Conservation (phyloP, 352 stramenopile species). For the Pythium volutum region DNA sequence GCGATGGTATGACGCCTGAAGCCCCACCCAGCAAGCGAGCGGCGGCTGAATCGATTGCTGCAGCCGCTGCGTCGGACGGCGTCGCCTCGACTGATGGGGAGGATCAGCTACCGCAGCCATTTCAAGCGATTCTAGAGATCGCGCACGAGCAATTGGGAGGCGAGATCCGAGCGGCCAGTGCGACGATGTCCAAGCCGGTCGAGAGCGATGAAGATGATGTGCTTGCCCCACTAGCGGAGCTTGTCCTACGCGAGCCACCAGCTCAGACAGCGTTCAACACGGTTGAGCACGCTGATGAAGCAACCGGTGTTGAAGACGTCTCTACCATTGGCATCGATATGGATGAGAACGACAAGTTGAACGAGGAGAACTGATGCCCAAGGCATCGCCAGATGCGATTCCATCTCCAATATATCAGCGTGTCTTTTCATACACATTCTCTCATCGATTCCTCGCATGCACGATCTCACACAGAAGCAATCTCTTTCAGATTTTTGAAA, state of each 20-base stretch:
- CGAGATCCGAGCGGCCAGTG: background rate
- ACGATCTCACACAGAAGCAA: background rate
- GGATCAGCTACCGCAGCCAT: background rate
- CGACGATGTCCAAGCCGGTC: background rate
- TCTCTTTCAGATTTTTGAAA: too few relatives aligned
- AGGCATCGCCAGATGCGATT: background rate
- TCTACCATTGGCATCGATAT: background rate
- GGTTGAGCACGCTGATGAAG: background rate
- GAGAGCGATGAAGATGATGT: background rate
- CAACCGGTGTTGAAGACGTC: background rate
- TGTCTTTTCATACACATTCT: too few relatives aligned
- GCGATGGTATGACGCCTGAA: background rate
- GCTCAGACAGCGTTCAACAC: background rate
- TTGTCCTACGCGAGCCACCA: background rate
- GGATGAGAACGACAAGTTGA: background rate
- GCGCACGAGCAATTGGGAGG: background rate
- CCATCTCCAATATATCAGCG: too few relatives aligned
- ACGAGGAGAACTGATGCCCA: background rate
- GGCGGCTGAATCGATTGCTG: background rate
- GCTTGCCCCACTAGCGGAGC: background rate
- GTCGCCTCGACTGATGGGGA: background rate
- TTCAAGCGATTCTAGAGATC: background rate
- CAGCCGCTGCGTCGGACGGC: background rate
- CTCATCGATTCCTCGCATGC: background rate
- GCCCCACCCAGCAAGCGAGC: too few relatives aligned